Base-by-base conservation (phyloP, 495 filamentous ascomycete species). In the Elasticomyces elasticus region DNA sequence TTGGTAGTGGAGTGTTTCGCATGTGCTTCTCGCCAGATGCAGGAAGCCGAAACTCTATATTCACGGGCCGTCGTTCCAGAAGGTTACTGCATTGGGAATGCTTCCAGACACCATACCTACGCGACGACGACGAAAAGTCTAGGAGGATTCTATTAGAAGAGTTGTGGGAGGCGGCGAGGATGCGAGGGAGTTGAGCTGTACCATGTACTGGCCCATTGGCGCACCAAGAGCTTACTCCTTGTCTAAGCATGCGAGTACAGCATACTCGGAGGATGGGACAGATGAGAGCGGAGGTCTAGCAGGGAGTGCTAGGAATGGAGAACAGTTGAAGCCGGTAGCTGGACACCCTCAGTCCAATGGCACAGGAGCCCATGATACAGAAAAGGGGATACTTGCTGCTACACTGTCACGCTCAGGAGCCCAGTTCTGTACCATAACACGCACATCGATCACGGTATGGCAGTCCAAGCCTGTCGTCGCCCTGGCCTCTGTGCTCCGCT, bases 191-290 rank as follows among this genome's bases (percentile, higher is more conserved):
- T 28, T 3, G 35, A 40, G 35, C 13, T 40, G 35, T 51, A 77
- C 78, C 77, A 96, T 96, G 90, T 96, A 96, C 77, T 96, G 91
- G 91, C 91, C 91, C 62, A 77, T 92, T 72, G 89, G 88, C 68
- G 86, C 89, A 57, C 89, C 90, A 55, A 77, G 82, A 70, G 84
- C 94, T 64, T 94, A 91, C 77, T 56, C 68, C 20, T 55, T 64
- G 38, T 59, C 55, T 45, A 69, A 66, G 53, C 60, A 66, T n/a
- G 43, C 44, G 43, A 31, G 20, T 59, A 59, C 51, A 9, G 3
- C n/a, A 10, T 31, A 26, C 11, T 47, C 27, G 41, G 62, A 63
- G 27, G 45, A 43, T 40, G 42, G 52, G 13, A 6, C 50, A 23
- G 20, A 30, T 10, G n/a, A 10, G 28, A 17, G 15, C 15, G 2